These are phyloP conservation scores for Glycyrrhiza uralensis DNA, from an alignment of 306 rosid species.

Conservation along the genomic window DNA sequence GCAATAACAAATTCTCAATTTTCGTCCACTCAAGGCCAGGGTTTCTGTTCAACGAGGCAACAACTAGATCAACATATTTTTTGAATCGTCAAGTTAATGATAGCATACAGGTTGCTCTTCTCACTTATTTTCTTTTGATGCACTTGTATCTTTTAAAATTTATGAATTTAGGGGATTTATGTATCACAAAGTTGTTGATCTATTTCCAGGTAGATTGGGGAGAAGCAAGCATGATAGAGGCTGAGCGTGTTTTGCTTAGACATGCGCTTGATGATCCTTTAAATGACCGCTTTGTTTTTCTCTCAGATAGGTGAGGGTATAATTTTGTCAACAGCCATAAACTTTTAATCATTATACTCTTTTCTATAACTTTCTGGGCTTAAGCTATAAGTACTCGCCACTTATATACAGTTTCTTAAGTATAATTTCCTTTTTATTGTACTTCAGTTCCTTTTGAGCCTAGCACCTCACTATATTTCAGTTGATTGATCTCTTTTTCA, in stretches of 20 bases:
- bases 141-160: too few relatives aligned
- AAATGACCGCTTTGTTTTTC: conserved; percentile 89
- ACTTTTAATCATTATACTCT: conserved; percentile 13
- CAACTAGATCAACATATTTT: conserved; percentile 75
- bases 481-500: conserved; percentile 70
- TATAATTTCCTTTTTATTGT: neutral
- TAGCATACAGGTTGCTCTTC: conserved; percentile 77
- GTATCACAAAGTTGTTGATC: too few relatives aligned
- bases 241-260: conserved; percentile 79
- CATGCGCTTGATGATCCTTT: conserved; percentile 83
- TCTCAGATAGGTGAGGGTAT: conserved; percentile 93
- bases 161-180: too few relatives aligned
- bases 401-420: neutral
- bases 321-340: conserved; percentile 24
- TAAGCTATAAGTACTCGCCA: neutral
- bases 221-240: conserved; percentile 93
- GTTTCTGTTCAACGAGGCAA: conserved; percentile 76
- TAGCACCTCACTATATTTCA: conserved; percentile 56
- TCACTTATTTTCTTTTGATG: too few relatives aligned
- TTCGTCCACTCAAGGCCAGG: conserved; percentile 94
- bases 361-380: conserved; percentile 10
- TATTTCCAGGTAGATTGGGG: conserved; percentile 97
- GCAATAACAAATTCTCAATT: conserved; percentile 66
- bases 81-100: conserved; percentile 90
- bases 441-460: neutral